These are phyloP conservation scores for Chloranthus sessilifolius DNA, from an alignment of 164 flowering plant species.

Conservation along the genomic window DNA sequence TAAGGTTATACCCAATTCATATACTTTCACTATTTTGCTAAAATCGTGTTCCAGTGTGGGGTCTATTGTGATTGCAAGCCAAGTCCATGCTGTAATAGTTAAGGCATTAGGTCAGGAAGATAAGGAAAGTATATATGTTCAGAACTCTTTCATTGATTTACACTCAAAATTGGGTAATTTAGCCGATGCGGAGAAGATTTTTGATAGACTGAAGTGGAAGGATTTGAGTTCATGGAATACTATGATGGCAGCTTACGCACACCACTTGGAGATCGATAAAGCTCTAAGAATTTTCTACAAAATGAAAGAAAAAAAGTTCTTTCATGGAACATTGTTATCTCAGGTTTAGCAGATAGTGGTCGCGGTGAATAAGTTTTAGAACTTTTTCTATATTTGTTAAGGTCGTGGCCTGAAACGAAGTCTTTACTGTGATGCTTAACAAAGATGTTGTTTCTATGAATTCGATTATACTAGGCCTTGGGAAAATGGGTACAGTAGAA, in stretches of 20 bases:
- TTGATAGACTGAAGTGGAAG: constrained; percentile 20
- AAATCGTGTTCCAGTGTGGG: constrained; percentile 16
- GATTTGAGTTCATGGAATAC: constrained; percentile 26
- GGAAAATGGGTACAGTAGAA: constrained; percentile 26
- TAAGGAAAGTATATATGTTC: constrained; percentile 10
- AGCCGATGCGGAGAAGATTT: constrained; percentile 23
- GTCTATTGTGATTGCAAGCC: constrained; percentile 17
- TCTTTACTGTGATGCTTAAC: constrained; percentile 18
- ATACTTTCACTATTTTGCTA: constrained; percentile 22
- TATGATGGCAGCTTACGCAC: constrained; percentile 20
- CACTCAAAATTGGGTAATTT: constrained; percentile 21
- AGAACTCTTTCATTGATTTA: constrained; percentile 23
- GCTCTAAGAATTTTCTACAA: constrained; percentile 17
- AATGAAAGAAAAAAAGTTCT: constrained; percentile 21
- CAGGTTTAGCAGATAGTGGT: constrained; percentile 24
- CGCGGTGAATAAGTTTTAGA: constrained; percentile 17
- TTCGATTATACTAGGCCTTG: constrained; percentile 23
- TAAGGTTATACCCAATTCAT: constrained; percentile 20
- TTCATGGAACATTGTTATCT: constrained; percentile 28
- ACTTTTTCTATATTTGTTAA: constrained; percentile 11
- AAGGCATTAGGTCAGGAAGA: constrained; percentile 16
- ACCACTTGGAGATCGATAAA: constrained; percentile 17
- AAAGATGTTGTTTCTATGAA: constrained; percentile 26
- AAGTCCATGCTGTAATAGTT: constrained; percentile 18
- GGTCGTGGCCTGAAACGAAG: constrained; percentile 7